Percentiles rank a stretch among this genome's conserved stretches.
Evolutionary conservation across 164 flowering plant species (phyloP).

Genomic region (Kingdonia uniflora): DNA sequence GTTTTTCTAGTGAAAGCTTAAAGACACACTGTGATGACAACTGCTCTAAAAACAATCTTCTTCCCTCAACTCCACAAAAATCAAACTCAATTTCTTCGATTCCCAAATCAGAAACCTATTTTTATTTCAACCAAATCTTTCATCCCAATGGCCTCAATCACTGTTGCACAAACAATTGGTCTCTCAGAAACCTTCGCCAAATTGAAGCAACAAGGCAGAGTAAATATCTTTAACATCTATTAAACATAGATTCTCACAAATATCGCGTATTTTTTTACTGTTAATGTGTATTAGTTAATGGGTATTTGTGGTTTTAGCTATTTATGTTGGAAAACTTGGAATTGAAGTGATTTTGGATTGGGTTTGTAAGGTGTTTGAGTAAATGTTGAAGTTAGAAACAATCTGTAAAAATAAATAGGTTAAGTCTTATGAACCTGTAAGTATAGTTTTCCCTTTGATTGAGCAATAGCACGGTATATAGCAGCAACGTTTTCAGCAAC

Average conservation of each 20-base stretch:
- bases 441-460: no score
- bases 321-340: no score
- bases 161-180: conserved; percentile 30
- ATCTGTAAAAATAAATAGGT: no score
- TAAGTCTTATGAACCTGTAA: no score
- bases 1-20: no score
- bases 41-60: conserved; percentile 1
- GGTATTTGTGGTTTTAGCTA: not conserved
- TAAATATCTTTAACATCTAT: conserved; percentile 15
- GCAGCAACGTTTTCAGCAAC: no score
- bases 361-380: not conserved
- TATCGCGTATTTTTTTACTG: not conserved
- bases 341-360: not conserved
- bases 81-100: not conserved
- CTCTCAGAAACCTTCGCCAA: conserved; percentile 60
- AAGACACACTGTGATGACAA: no score
- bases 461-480: no score
- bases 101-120: conserved; percentile 3
- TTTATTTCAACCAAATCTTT: conserved; percentile 13
- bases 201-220: conserved; percentile 58
- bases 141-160: conserved; percentile 39
- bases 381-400: not conserved
- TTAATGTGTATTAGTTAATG: not conserved
- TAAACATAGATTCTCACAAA: not conserved
- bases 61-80: conserved; percentile 10